Base-by-base conservation (phyloP, 2,329 filamentous ascomycete species). In the Colletotrichum viniferum region DNA sequence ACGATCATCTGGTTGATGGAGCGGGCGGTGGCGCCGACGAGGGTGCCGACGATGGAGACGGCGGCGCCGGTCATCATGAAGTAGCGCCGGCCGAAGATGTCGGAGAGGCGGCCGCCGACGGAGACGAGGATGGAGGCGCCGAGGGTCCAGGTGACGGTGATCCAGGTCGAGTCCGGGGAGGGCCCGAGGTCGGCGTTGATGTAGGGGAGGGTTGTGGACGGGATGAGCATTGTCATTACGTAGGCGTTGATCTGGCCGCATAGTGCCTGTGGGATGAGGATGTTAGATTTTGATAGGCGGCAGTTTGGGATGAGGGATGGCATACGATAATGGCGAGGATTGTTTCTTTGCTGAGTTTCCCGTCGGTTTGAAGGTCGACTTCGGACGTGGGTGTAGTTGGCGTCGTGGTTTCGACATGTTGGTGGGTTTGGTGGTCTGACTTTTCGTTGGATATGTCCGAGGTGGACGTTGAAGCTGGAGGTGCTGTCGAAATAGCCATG, bases 1-100 rank as follows among this genome's bases (percentile, higher is more conserved):
- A 80, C 83, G 69, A 87, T 86, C 84, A 86, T 86, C 69, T 84
- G 81, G 32, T 81, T 80, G 75, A 87, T 86, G 69, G 69, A 81
- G 62, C 82, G 77, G 7, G 83, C 85, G 2, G 83, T 86, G 1
- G 85, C 85, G 5, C 84, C 84, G 16, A 86, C 81, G 32, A 86
- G 82, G 26, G 80, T 81, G 10, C 84, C 84, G 32, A 83, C 76
- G 32, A 85, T 80, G 28, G 81, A 79, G 13, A 83, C 79, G 16
- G 80, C 48, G 16, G 83, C 81, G 7, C 84, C 85, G 0, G 80
- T 79, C 30, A 85, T 80, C 69, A 85, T 81, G 77, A 85, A 85
- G 77, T 81, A 86, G 21, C 84, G 81, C 16, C 84, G 77, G 8
- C 84, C 84, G 48, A 86, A 86, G 30, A 86, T 84, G 74, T 86